Conservation (phyloP, 139 green algal genomes). For the Spirogloea muscicola region DNA sequence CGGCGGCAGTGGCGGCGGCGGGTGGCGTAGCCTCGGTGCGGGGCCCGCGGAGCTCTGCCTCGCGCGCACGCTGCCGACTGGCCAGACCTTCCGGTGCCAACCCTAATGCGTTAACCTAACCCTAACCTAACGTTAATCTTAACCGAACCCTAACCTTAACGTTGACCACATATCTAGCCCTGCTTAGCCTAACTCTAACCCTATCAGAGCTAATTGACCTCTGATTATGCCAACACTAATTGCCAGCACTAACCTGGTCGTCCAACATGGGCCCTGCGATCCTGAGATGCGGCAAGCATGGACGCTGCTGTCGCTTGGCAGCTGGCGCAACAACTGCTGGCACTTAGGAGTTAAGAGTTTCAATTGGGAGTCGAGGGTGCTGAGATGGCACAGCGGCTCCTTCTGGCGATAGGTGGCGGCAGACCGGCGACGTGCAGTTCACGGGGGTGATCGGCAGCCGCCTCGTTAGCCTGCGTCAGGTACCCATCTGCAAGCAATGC, state of each 20-base stretch:
- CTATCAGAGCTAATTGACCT: no score
- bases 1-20: no score
- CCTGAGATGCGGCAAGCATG: no score
- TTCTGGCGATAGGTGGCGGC: neutral
- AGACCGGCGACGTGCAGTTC: neutral
- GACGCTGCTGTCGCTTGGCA: no score
- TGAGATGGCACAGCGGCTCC: neutral
- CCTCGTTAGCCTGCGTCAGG: conserved; percentile 13
- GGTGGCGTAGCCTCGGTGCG: neutral
- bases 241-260: no score
- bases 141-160: no score
- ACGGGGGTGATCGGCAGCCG: conserved; percentile 4
- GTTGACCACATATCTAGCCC: no score
- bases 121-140: neutral
- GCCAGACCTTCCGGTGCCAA: conserved; percentile 18
- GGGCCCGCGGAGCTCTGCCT: neutral
- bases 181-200: no score
- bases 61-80: conserved; percentile 2
- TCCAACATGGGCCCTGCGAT: no score
- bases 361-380: neutral
- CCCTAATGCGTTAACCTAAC: neutral
- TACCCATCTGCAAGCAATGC: neutral
- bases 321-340: neutral
- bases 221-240: no score
- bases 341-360: neutral